Evolutionary conservation across 371 early-diverging fungal species (phyloP).

Genomic region (Saksenaea oblongispora): DNA sequence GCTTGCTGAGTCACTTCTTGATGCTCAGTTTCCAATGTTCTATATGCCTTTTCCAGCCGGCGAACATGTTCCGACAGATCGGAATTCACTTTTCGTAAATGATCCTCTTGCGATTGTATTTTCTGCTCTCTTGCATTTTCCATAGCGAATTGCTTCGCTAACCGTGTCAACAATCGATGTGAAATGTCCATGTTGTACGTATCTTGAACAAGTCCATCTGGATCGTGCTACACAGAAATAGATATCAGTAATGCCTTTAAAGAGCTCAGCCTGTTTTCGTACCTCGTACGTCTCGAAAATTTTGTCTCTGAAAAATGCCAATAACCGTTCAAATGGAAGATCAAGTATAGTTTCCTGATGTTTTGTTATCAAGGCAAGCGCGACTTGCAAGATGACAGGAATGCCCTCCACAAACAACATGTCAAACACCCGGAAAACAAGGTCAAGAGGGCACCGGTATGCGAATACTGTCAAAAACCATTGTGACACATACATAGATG

Average conservation of each 20-base stretch:
- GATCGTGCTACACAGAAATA: slow-evolving; percentile 13
- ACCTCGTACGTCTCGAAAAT: slow-evolving; percentile 75
- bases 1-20: slow-evolving; percentile 59
- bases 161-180: slow-evolving; percentile 13
- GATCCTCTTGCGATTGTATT: slow-evolving; percentile 44
- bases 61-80: slow-evolving; percentile 60
- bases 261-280: not conserved
- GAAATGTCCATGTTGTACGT: slow-evolving; percentile 33
- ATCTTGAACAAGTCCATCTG: slow-evolving; percentile 32
- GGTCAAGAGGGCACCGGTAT: slow-evolving; percentile 76
- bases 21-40: slow-evolving; percentile 73
- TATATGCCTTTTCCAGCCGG: slow-evolving; percentile 57
- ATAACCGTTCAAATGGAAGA: slow-evolving; percentile 78
- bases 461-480: slow-evolving; percentile 90
- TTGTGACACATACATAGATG: slow-evolving; percentile 80
- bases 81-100: slow-evolving; percentile 64
- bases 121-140: slow-evolving; percentile 35
- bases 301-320: slow-evolving; percentile 80
- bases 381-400: slow-evolving; percentile 78
- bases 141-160: slow-evolving; percentile 27
- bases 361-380: slow-evolving; percentile 80
- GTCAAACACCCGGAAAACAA: slow-evolving; percentile 89
- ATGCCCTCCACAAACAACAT: slow-evolving; percentile 89
- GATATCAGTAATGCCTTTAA: not conserved
- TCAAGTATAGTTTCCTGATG: slow-evolving; percentile 74